Evolutionary conservation across 257 asterid genomes (phyloP).

Genomic region (Leptodermis oblonga): DNA sequence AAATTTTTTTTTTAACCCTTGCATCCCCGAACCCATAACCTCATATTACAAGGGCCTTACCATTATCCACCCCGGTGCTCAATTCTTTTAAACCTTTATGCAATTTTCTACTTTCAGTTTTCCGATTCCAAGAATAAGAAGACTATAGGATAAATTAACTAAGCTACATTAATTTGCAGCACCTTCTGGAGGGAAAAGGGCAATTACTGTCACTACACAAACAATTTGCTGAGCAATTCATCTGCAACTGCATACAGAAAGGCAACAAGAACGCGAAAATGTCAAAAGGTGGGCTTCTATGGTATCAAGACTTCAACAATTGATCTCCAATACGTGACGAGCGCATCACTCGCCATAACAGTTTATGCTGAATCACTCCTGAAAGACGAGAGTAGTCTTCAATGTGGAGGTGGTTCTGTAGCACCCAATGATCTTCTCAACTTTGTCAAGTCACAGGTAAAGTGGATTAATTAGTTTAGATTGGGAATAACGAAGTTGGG

Average conservation of each 20-base stretch:
- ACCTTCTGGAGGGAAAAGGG: constrained; percentile 24
- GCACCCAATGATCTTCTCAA: constrained; percentile 23
- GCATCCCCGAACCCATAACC: too few relatives aligned
- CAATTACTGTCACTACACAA: constrained; percentile 21
- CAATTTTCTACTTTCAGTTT: too few relatives aligned
- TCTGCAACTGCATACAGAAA: constrained; percentile 50
- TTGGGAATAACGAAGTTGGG: too few relatives aligned
- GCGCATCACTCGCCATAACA: constrained; percentile 35
- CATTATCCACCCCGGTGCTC: too few relatives aligned
- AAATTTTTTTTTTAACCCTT: too few relatives aligned
- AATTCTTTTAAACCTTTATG: too few relatives aligned
- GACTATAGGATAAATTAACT: too few relatives aligned
- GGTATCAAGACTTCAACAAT: constrained; percentile 44
- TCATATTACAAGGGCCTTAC: too few relatives aligned
- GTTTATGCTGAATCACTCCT: constrained; percentile 39
- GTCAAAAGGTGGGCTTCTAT: constrained; percentile 47
- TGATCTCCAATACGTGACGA: constrained; percentile 56
- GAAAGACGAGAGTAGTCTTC: constrained; percentile 15
- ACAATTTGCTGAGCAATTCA: constrained; percentile 40
- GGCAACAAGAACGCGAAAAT: constrained; percentile 35
- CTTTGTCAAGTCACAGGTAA: constrained; percentile 47
- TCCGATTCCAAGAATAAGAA: neutral
- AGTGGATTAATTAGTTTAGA: too few relatives aligned
- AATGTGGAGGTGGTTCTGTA: constrained; percentile 31
- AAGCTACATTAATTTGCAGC: constrained; percentile 27